Evolutionary conservation across 2,329 filamentous ascomycete genomes (phyloP), one percentile per base, ranked within the genome.

Genomic region (Alternaria metachromatica): DNA sequence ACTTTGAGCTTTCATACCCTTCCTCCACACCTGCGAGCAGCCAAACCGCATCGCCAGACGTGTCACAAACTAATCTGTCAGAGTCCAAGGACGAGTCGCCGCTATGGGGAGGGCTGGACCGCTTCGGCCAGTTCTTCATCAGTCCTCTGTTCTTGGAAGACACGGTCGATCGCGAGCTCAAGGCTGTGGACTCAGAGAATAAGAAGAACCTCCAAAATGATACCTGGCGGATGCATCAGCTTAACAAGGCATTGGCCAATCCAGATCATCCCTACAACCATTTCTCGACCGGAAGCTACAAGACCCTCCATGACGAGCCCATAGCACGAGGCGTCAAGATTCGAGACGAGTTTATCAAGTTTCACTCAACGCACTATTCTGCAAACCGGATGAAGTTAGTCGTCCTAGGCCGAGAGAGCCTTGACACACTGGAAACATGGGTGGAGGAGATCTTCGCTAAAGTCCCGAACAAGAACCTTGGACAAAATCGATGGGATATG

Each of bases 151-250:
- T 97, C 79, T 85, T 96, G 10, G 89, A 91, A 58, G 93, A 89
- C 68, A 96, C 94, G 0, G 81, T 97, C 53, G 94, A 97, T 72
- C 88, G 94, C 54, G 94, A 97, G 81, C 84, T 97, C 66, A 89
- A 87, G 69, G 94, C 94, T 1, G 94, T 97, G 20, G 94, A 97
- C 76, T 97, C 94, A 6, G 94, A 97, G 80, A 97, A 97, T 83
- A 97, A 97, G 86, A 97, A 97, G 87, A 97, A 97, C 72, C 83
- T 97, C 53, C 94, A 97, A 81, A 95, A 89, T 77, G 94, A 97
- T 75, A 87, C 88, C 60, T 97, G 94, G 93, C 89, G 94, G 15
- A 82, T 97, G 67, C 89, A 95, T 74, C 94, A 97, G 81, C 85
- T 97, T 23, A 92, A 93, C 76, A 97, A 97, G 82, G 91, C 91